phyloP scores from a whole-genome alignment of 1,139 yeast species.

The Meyerozyma elateridarum region DNA sequence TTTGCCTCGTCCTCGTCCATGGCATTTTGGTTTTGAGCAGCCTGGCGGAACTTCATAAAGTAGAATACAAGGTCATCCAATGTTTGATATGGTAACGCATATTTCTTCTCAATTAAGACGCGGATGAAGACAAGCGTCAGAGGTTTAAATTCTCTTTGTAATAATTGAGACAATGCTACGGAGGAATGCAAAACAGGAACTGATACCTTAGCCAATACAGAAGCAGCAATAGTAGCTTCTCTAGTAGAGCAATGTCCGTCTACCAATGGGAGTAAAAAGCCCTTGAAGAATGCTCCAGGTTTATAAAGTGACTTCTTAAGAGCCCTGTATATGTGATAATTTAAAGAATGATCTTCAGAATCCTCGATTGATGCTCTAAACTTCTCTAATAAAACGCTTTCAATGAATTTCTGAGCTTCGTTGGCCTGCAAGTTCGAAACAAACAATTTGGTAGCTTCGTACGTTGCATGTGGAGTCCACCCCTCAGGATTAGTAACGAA shows the following conservation, averaged over 20 bases:
- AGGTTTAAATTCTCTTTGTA: conserved; percentile 82
- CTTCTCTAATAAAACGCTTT: conserved; percentile 70
- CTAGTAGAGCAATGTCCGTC: conserved; percentile 81
- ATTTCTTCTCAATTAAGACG: conserved; percentile 85
- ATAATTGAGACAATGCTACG: conserved; percentile 82
- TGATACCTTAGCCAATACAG: conserved; percentile 83
- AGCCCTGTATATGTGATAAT: conserved; percentile 90
- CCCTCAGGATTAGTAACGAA: conserved; percentile 86
- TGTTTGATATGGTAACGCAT: conserved; percentile 95
- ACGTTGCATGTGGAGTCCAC: conserved; percentile 97
- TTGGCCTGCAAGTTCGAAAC: conserved; percentile 84
- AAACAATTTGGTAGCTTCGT: conserved; percentile 90
- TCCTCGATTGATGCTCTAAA: conserved; percentile 81
- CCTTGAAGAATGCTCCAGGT: conserved; percentile 97
- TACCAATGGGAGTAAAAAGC: conserved; percentile 85
- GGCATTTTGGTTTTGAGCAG: conserved; percentile 29
- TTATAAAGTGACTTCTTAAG: conserved; percentile 89
- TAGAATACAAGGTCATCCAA: conserved; percentile 94
- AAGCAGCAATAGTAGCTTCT: conserved; percentile 94
- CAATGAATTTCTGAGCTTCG: conserved; percentile 84
- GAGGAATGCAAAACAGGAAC: conserved; percentile 95
- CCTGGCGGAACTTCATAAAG: conserved; percentile 80
- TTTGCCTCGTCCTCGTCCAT: conserved; percentile 30
- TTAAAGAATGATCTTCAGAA: conserved; percentile 62
- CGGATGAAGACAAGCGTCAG: conserved; percentile 88